Base-by-base conservation (phyloP, 2,329 filamentous ascomycete species). In the Neonectria punicea region DNA sequence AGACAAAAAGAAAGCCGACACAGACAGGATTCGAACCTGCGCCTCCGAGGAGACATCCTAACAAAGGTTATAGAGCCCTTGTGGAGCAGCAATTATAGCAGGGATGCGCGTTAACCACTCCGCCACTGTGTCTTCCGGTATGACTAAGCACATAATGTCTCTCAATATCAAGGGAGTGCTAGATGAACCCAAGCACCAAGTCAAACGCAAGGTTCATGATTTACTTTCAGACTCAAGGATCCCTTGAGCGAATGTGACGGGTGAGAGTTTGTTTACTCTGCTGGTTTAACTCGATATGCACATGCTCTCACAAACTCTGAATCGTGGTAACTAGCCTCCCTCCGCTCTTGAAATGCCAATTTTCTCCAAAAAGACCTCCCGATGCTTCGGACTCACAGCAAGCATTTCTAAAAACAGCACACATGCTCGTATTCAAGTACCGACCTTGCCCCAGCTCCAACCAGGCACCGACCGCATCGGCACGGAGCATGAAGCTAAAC, bases 31-130 rank as follows among this genome's bases (percentile, higher is more conserved):
- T 50, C 46, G 46, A 53, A 53, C 30, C 9, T 53, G 50, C 50
- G 50, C 50, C 30, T 53, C 30, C 28, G 28, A 53, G 50, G n/a
- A 49, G 22, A 49, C 20, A 25, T 28, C 46, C 22, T 49, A 5
- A 28, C 46, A 30, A 49, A n/a, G 25, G 25, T 25, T 43, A 4
- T 14, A 28, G 6, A 28, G 46, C 8, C 46, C 8, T 49, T 28
- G 46, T 49, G 46, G n/a, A 51, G 49, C n/a, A 32, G 30, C 5
- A 34, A 16, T 13, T 14, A 30, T 43, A 54, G 51, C 51, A 54
- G 51, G 34, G 51, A 16, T n/a, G 32, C 28, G 51, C 51, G 34
- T 54, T 54, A 54, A 54, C 51, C 51, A 39, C 51, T 54, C 51
- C 39, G 39, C 39, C 51, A 54, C 20, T 25, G 18, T 54, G 51